A percentile compares a stretch with the other conserved stretches of the same genome.
phyloP scores from a whole-genome alignment of 148 eudicot genomes.

The Diospyros kaki region DNA sequence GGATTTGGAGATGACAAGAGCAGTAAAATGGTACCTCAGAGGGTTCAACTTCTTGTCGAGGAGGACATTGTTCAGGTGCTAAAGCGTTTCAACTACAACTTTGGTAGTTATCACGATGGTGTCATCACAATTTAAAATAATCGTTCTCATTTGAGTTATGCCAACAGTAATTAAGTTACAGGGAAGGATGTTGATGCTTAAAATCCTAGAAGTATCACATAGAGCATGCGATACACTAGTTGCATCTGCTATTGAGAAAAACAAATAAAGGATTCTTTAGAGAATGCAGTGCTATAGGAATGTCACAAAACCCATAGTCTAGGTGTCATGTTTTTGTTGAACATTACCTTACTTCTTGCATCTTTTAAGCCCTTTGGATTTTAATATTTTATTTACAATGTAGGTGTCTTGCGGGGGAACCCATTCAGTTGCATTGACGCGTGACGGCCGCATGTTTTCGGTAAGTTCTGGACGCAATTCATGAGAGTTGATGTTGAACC shows the following conservation, averaged over 20 bases:
- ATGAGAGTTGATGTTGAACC: background rate
- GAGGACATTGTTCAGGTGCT: conserved; percentile 83
- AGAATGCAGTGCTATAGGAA: too few relatives aligned
- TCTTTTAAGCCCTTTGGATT: background rate
- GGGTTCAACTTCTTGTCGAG: conserved; percentile 80
- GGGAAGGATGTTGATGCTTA: background rate
- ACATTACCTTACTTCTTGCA: background rate
- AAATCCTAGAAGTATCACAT: background rate
- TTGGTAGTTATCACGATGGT: background rate
- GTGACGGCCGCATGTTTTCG: conserved; percentile 81
- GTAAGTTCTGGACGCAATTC: conserved; percentile 34
- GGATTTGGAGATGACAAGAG: conserved; percentile 99
- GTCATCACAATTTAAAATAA: background rate
- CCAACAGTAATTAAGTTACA: background rate
- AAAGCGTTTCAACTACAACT: background rate
- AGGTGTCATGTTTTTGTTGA: background rate
- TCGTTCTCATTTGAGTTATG: background rate
- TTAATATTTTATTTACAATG: conserved; percentile 2
- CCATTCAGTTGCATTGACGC: conserved; percentile 92
- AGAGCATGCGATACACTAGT: background rate
- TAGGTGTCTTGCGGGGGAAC: conserved; percentile 99
- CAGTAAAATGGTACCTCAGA: conserved; percentile 98
- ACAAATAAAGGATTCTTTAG: background rate
- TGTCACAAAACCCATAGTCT: background rate
- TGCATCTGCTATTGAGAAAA: background rate